Conservation (phyloP, 306 rosid species). For the apple (Malus domestica) region DNA sequence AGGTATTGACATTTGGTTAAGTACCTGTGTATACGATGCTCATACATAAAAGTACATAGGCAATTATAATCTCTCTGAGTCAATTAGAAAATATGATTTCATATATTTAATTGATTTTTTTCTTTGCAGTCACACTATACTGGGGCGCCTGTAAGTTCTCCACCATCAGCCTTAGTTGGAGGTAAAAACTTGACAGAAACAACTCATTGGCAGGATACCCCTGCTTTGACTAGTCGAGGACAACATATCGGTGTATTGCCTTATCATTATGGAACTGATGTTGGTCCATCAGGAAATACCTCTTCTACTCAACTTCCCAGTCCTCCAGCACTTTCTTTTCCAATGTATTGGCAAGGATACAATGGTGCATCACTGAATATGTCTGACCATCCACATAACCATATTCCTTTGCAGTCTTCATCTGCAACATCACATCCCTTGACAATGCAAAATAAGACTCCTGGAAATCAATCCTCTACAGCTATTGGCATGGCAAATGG, state of each 20-base stretch:
- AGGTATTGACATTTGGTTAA: constrained; percentile 28
- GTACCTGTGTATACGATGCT: not conserved
- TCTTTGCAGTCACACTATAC: constrained; percentile 36
- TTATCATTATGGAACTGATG: constrained; percentile 28
- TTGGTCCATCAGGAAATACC: constrained; percentile 25
- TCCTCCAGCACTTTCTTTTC: constrained; percentile 30
- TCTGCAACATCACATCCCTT: constrained; percentile 21
- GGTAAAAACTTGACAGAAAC: constrained; percentile 32
- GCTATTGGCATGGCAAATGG: constrained; percentile 22
- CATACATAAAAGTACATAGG: not conserved
- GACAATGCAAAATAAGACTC: constrained; percentile 28
- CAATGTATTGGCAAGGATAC: constrained; percentile 31
- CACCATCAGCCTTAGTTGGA: constrained; percentile 27
- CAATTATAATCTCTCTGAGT: not conserved
- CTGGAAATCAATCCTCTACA: constrained; percentile 31
- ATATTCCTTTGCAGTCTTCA: constrained; percentile 26
- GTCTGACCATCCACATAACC: constrained; percentile 27
- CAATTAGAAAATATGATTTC: not conserved
- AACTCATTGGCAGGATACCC: constrained; percentile 37
- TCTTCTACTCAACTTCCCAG: constrained; percentile 25
- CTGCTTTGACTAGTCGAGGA: constrained; percentile 30
- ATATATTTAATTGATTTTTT: not conserved
- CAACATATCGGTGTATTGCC: constrained; percentile 27
- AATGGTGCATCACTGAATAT: constrained; percentile 22
- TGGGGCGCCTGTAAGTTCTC: constrained; percentile 19